Evolutionary conservation across 106 monocot species (phyloP), one percentile per base, ranked within the genome.

Genomic region (Vanilla planifolia): DNA sequence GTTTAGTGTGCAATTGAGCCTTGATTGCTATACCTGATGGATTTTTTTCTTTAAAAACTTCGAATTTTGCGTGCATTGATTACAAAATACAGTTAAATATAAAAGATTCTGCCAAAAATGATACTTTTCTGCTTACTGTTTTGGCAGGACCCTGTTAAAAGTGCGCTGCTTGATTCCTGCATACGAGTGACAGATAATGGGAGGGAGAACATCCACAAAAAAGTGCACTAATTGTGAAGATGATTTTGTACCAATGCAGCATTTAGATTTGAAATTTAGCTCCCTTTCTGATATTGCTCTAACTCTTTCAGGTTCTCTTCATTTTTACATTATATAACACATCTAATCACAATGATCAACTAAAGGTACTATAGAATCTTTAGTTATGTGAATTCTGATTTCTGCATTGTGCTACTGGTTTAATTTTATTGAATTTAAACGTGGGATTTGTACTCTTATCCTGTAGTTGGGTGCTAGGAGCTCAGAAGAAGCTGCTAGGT

Each of bases 401-500:
- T n/a, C n/a, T n/a, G n/a, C n/a, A n/a, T n/a, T n/a, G n/a, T n/a
- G 55, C n/a, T 66, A 57, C 30, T 55, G 13, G 30, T n/a, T 9
- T 48, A 3, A 35, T n/a, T 40, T 55, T 55, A n/a, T 13, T 43
- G 42, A 14, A 0, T 67, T 13, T 55, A 33, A n/a, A 56, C 6
- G 33, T 15, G 23, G 9, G n/a, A 34, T 59, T 59, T 68, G n/a
- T 10, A 42, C 23, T 50, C 10, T 77, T 30, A 10, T 10, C 4
- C 26, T 22, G 59, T 65, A 96, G 95, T 75, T 96, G 79, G 95
- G 87, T 64, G 95, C 96, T 53, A 83, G 76, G 63, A 96, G 95
- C 69, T 86, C 95, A 52, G 95, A 96, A 64, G 95, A 86, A 72
- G 86, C 84, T 23, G 95, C 90, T 68, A 77, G 66, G 52, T 96